Conservation (phyloP, 768 basidiomycete species). For the Amanita inopinata region DNA sequence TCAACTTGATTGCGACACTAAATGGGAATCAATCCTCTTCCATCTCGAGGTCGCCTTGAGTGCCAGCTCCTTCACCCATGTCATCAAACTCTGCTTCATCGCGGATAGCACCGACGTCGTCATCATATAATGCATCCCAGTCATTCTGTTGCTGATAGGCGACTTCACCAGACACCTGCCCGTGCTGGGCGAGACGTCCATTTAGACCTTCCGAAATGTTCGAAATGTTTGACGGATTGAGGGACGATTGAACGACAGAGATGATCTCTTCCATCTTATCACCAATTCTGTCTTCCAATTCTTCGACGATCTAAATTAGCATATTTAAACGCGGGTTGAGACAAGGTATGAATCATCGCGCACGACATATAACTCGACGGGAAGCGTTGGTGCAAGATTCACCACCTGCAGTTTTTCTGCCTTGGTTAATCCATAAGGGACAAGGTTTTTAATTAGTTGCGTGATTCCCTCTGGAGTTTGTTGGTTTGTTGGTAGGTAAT, state of each 20-base stretch:
- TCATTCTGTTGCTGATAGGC: slow-evolving; percentile 19
- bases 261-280: slow-evolving; percentile 63
- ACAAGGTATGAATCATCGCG: slow-evolving; percentile 21
- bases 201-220: slow-evolving; percentile 10
- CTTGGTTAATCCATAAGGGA: slow-evolving; percentile 70
- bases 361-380: slow-evolving; percentile 86
- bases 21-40: slow-evolving; percentile 36
- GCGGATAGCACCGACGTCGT: slow-evolving; percentile 29
- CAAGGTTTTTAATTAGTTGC: slow-evolving; percentile 56
- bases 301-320: slow-evolving; percentile 76
- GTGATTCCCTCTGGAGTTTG: slow-evolving; percentile 62
- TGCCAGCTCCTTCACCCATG: slow-evolving; percentile 50
- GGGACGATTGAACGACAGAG: slow-evolving; percentile 32
- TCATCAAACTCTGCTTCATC: slow-evolving; percentile 58
- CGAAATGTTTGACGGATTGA: slow-evolving; percentile 4
- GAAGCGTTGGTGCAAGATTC: slow-evolving; percentile 76
- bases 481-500: slow-evolving; percentile 54
- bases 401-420: slow-evolving; percentile 88
- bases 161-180: slow-evolving; percentile 11
- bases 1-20: background rate
- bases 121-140: slow-evolving; percentile 20
- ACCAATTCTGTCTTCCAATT: slow-evolving; percentile 75
- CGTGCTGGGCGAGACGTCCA: slow-evolving; percentile 1
- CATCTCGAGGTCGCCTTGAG: slow-evolving; percentile 66
- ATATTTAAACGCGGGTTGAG: background rate